Base-by-base conservation (phyloP, 140 eudicot species). In the Stevia rebaudiana region DNA sequence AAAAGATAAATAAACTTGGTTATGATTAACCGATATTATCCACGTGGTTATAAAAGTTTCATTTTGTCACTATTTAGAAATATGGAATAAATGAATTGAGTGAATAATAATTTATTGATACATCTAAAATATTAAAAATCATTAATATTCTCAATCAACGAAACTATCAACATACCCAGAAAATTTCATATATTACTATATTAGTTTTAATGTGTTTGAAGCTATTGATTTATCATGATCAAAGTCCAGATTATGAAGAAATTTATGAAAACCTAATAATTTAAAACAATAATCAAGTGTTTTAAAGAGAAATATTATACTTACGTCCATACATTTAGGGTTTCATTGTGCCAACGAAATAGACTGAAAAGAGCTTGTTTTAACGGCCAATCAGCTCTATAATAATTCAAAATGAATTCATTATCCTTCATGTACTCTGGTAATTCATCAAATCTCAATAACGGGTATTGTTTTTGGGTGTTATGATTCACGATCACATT, bases 241-340 rank as follows among this genome's bases (percentile, higher is more conserved):
- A 28, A 28, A 46, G 22, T 46, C 21, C 22, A 8, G 12, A 48
- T 48, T 22, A 6, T 13, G 39, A 54, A 25, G 11, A 54, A 54
- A 54, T 25, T 13, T 40, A 54, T 2, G 18, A 53, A 53, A 25
- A 15, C 1, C 36, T 17, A 54, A 12, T 12, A 25, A 54, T 13
- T n/a, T 13, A 28, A 54, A 28, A 0, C 5, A 54, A 54, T 12
- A 22, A 54, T 54, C 18, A 54, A 5, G 6, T 0, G n/a, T 49
- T 25, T n/a, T 6, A 54, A 10, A n/a, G 40, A 2, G 22, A 54
- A 11, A 30, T 41, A 56, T 56, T 0, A 30, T 6, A 56, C 63
- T 56, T 56, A 56, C 63, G 63, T 56, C 63, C 63, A 56, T 31
- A 56, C 63, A 56, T 56, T 56, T 13, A 56, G 63, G 12, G 63